Conservation (phyloP, 306 rosid species). For the Prunus davidiana region DNA sequence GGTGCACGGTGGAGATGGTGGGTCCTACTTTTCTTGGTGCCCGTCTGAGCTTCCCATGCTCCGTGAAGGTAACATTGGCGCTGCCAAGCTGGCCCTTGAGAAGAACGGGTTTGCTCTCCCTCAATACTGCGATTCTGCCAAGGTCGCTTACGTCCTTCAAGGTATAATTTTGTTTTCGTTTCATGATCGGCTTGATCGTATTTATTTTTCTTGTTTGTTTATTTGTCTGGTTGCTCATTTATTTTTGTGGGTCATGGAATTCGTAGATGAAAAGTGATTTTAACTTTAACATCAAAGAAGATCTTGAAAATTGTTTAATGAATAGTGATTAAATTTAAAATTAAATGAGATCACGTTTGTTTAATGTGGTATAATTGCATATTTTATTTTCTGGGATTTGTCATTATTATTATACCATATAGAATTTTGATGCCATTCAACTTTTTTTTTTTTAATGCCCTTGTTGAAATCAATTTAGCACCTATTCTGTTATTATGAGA, state of each 20-base stretch:
- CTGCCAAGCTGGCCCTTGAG: conserved; percentile 62
- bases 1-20: conserved; percentile 58
- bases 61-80: conserved; percentile 68
- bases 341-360: no score
- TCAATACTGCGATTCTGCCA: conserved; percentile 64
- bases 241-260: background rate
- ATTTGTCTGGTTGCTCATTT: background rate
- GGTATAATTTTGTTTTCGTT: conserved; percentile 33
- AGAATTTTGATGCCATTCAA: no score
- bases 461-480: no score
- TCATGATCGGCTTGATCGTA: background rate
- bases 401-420: no score
- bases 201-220: background rate
- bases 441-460: no score
- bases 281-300: background rate
- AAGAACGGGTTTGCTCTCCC: conserved; percentile 76
- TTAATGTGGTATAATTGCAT: background rate
- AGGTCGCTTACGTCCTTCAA: conserved; percentile 80
- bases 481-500: no score
- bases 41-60: conserved; percentile 81
- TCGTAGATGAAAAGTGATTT: background rate
- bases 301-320: background rate
- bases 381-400: background rate
- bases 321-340: no score
- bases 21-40: conserved; percentile 63